Conservation (phyloP, 2,329 filamentous ascomycete genomes). For the Cladosporium cucumerinum region DNA sequence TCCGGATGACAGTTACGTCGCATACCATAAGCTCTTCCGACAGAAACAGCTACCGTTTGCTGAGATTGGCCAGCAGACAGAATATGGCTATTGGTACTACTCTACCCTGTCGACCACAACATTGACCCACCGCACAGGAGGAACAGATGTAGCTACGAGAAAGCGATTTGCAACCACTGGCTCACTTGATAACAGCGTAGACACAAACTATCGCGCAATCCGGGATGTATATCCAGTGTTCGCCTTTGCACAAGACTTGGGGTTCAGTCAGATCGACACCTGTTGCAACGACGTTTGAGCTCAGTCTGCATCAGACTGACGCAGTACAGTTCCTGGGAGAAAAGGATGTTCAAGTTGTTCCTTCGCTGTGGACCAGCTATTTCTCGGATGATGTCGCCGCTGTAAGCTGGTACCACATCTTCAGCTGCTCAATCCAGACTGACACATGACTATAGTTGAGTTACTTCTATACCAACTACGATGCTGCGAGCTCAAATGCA, state of each 20-base stretch:
- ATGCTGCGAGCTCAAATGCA: conserved; percentile 36
- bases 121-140: conserved; percentile 48
- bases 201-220: conserved; percentile 49
- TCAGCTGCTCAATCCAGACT: not conserved
- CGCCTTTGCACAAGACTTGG: conserved; percentile 49
- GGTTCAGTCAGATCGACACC: conserved; percentile 41
- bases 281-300: conserved; percentile 45
- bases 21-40: conserved; percentile 31
- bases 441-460: conserved; percentile 12
- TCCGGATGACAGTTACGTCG: conserved; percentile 11
- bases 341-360: conserved; percentile 36
- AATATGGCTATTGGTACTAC: conserved; percentile 56
- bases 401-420: conserved; percentile 29
- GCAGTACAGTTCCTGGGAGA: conserved; percentile 52
- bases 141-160: conserved; percentile 44
- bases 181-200: conserved; percentile 42
- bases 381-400: conserved; percentile 46
- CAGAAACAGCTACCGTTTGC: conserved; percentile 40
- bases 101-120: conserved; percentile 43
- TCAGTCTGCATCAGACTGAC: conserved; percentile 50
- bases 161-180: conserved; percentile 45
- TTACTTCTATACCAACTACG: conserved; percentile 52
- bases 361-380: conserved; percentile 53
- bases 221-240: conserved; percentile 51
- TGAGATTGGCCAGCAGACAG: conserved; percentile 47